Evolutionary conservation across 768 basidiomycete genomes (phyloP).

Genomic region (Brasilioporus rufonigricans): DNA sequence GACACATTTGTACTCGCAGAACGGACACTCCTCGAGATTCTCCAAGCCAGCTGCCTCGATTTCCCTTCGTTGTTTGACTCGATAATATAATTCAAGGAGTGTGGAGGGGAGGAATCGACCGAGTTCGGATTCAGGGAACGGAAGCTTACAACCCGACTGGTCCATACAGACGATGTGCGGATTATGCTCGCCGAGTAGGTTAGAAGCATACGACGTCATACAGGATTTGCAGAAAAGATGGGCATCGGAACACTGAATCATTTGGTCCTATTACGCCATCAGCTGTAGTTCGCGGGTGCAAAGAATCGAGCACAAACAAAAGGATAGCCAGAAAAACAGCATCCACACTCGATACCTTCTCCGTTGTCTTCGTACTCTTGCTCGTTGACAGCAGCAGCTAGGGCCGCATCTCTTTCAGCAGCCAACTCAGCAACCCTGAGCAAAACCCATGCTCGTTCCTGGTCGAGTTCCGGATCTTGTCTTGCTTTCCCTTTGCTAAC

Average conservation of each 20-base stretch:
- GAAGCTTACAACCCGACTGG: constrained; percentile 63
- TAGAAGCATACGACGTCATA: constrained; percentile 65
- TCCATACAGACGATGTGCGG: constrained; percentile 79
- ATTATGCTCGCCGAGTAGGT: constrained; percentile 61
- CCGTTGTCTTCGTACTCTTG: constrained; percentile 47
- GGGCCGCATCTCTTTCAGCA: constrained; percentile 24
- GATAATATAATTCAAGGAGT: constrained; percentile 66
- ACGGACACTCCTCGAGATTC: constrained; percentile 85
- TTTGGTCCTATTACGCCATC: constrained; percentile 54
- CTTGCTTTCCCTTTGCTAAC: constrained; percentile 40
- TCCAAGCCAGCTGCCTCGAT: constrained; percentile 77
- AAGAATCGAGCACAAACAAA: constrained; percentile 50
- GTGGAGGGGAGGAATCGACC: constrained; percentile 63
- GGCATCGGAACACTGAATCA: constrained; percentile 87
- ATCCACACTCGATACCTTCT: constrained; percentile 80
- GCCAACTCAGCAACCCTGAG: constrained; percentile 31
- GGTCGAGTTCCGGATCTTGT: constrained; percentile 44
- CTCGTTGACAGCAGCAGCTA: constrained; percentile 34
- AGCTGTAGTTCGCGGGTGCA: not conserved
- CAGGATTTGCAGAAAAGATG: constrained; percentile 85
- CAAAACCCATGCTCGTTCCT: constrained; percentile 48
- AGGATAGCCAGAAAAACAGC: constrained; percentile 73
- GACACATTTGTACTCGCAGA: constrained; percentile 84
- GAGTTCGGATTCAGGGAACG: constrained; percentile 70
- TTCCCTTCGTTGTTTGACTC: constrained; percentile 75